Evolutionary conservation across 2,329 filamentous ascomycete species (phyloP).

Genomic region (Ilyonectria sp.): DNA sequence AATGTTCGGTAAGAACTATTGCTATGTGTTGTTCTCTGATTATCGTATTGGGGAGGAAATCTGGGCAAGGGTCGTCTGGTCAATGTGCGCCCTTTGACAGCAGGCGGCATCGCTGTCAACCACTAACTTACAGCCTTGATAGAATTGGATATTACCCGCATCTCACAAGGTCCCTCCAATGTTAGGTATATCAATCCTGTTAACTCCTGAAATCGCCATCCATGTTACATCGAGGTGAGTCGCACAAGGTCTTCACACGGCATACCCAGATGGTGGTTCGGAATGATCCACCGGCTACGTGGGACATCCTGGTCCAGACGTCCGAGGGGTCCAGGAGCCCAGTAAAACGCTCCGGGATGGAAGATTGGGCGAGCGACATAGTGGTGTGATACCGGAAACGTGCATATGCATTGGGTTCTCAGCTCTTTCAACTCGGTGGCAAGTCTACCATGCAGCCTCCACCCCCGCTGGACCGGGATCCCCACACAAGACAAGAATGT

Average conservation of each 20-base stretch:
- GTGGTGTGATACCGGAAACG: conserved; percentile 4
- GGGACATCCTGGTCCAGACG: not conserved
- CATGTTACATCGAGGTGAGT: not conserved
- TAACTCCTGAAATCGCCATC: not conserved
- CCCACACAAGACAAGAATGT: conserved; percentile 9
- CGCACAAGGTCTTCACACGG: not conserved
- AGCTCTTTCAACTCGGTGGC: conserved; percentile 1
- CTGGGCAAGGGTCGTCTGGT: not conserved
- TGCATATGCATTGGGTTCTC: conserved; percentile 25
- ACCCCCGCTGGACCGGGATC: conserved; percentile 5
- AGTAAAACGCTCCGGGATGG: not conserved
- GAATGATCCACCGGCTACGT: not conserved
- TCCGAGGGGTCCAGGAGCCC: not conserved
- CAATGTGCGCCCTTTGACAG: not conserved
- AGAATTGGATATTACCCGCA: not conserved
- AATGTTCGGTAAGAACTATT: not conserved
- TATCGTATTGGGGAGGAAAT: too few species aligned
- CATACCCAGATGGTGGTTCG: not conserved
- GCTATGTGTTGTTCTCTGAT: too few species aligned
- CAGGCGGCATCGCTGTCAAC: not conserved
- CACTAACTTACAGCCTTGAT: not conserved
- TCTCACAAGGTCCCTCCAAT: not conserved
- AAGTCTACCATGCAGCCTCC: not conserved
- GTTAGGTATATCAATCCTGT: not conserved
- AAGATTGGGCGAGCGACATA: not conserved